Conservation (phyloP, 2,329 filamentous ascomycete species). For the Drechslerella stenobrocha region DNA sequence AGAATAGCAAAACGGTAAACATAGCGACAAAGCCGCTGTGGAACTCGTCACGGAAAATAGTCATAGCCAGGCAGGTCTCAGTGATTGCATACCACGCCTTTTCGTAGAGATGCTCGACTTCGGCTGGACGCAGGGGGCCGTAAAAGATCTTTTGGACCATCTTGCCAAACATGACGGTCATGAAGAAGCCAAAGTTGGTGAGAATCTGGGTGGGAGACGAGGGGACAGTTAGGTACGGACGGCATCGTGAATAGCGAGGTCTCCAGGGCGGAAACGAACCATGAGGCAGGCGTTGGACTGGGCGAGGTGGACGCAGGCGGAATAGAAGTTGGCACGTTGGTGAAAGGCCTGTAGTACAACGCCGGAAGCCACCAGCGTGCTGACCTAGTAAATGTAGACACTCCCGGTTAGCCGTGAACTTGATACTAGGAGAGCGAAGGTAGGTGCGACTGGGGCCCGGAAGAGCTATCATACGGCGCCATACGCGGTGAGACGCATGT, state of each 20-base stretch:
- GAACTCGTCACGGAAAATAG: conserved; percentile 92
- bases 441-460: background rate
- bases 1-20: conserved; percentile 89
- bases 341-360: conserved; percentile 90
- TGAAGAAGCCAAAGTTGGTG: conserved; percentile 82
- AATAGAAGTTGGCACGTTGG: conserved; percentile 97
- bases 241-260: background rate
- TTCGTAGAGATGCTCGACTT: conserved; percentile 96
- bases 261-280: conserved; percentile 60
- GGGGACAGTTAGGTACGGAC: conserved; percentile 9
- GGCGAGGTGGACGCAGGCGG: conserved; percentile 91
- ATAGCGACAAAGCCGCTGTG: conserved; percentile 94
- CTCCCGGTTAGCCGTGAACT: conserved; percentile 19
- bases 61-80: conserved; percentile 96
- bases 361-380: conserved; percentile 77
- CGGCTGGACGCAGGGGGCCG: conserved; percentile 84
- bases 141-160: conserved; percentile 87
- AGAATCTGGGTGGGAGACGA: conserved; percentile 66
- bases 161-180: conserved; percentile 79
- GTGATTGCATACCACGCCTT: conserved; percentile 98
- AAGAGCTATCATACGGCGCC: conserved; percentile 51
- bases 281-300: conserved; percentile 95
- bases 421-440: conserved; percentile 24
- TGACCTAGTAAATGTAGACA: conserved; percentile 62
- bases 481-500: conserved; percentile 51